Evolutionary conservation across 768 basidiomycete species (phyloP).

Genomic region (Trametes cubensis): DNA sequence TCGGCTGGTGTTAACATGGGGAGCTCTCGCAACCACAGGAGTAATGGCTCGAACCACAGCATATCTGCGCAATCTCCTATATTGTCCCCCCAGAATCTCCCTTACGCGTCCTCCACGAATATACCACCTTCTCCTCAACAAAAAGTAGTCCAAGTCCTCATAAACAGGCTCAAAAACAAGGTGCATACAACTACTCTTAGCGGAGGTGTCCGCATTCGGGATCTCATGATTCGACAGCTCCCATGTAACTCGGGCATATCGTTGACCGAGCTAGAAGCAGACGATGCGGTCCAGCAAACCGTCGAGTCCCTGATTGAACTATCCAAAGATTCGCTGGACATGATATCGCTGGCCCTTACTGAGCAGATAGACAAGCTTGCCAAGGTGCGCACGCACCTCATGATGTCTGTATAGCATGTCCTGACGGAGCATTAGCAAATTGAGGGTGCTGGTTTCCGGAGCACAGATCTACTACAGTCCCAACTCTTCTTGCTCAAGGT

Average conservation of each 20-base stretch:
- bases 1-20: slow-evolving; percentile 52
- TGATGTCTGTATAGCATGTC: background rate
- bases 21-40: slow-evolving; percentile 56
- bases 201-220: background rate
- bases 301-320: slow-evolving; percentile 82
- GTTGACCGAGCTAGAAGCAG: slow-evolving; percentile 73
- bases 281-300: slow-evolving; percentile 73
- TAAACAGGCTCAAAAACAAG: slow-evolving; percentile 81
- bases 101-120: slow-evolving; percentile 36
- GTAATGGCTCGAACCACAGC: slow-evolving; percentile 55
- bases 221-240: slow-evolving; percentile 50
- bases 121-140: slow-evolving; percentile 63
- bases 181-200: slow-evolving; percentile 39
- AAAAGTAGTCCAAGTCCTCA: slow-evolving; percentile 79
- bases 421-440: slow-evolving; percentile 46
- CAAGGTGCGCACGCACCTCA: slow-evolving; percentile 51
- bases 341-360: slow-evolving; percentile 77
- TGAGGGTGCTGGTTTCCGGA: slow-evolving; percentile 51
- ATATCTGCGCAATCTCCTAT: slow-evolving; percentile 28
- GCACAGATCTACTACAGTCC: slow-evolving; percentile 80
- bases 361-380: slow-evolving; percentile 78
- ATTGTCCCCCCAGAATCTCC: slow-evolving; percentile 25
- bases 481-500: slow-evolving; percentile 87
- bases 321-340: slow-evolving; percentile 73
- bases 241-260: slow-evolving; percentile 82